Evolutionary conservation across 176 grass and related monocot species (phyloP), one percentile per base, ranked within the genome.

Genomic region (Themeda triandra): DNA sequence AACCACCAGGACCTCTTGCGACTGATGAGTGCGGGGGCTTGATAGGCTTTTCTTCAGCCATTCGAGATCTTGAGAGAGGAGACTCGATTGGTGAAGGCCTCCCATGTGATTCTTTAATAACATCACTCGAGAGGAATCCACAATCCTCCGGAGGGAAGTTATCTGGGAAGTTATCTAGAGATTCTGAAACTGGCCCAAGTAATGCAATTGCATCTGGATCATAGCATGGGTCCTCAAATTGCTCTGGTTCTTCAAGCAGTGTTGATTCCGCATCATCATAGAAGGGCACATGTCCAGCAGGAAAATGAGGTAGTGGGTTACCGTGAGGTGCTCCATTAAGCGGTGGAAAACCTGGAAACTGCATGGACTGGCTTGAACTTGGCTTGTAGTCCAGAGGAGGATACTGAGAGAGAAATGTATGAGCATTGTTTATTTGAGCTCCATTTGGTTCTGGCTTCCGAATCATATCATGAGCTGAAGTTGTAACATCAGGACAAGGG

Each of bases 51-150:
- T 92, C 90, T 77, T 97, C 92, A 83, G 86, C 73, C 66, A 37
- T 40, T 32, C 90, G 84, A 39, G 72, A 87, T 66, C 86, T 85
- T 40, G 91, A 93, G 27, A 95, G 63, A 56, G 96, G 96, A 69
- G 93, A 92, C 56, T 93, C 86, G 53, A 98, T 95, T 66, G 96
- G 96, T 82, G 96, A 98, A 37, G 93, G 96, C 76, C 82, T 93
- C 36, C 68, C 88, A 84, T 84, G 83, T 85, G 88, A 69, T 77
- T 82, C 87, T 66, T 84, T 89, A 31, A 46, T 30, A 35, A 76
- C 72, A 70, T 83, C 88, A 83, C 75, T 83, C 4, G 77, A 88
- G 37, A 83, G 70, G 60, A 93, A 95, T 56, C 83, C 75, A 63
- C 44, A 60, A 59, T 77, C 92, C 56, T 97, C 90, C 6, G 42